These are phyloP conservation scores for Vitellaria paradoxa DNA, from an alignment of 179 eudicot genomes.

Conservation along the genomic window DNA sequence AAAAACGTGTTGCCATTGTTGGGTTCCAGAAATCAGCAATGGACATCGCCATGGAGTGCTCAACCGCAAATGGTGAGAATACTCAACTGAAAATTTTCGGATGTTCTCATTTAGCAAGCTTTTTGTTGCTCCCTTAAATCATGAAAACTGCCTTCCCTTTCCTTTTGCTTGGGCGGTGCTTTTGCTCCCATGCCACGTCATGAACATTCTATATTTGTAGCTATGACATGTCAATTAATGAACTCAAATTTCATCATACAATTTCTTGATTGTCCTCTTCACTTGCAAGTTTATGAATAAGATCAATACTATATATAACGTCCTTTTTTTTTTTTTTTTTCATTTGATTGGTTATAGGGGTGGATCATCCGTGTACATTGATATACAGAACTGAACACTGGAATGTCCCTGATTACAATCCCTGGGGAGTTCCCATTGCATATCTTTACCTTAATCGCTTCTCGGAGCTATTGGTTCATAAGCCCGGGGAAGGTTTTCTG, in stretches of 20 bases:
- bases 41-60: conserved; percentile 54
- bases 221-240: too few relatives aligned
- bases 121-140: too few relatives aligned
- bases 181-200: too few relatives aligned
- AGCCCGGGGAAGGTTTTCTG: conserved; percentile 57
- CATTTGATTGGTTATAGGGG: conserved; percentile 32
- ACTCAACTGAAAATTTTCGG: neutral
- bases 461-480: conserved; percentile 50
- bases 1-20: conserved; percentile 47
- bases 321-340: too few relatives aligned
- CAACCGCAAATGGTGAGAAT: conserved; percentile 39
- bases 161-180: too few relatives aligned
- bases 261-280: too few relatives aligned
- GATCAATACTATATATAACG: neutral
- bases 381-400: conserved; percentile 52
- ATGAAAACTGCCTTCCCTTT: too few relatives aligned
- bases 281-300: neutral
- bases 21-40: conserved; percentile 59
- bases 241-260: too few relatives aligned
- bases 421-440: conserved; percentile 45
- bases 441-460: conserved; percentile 48
- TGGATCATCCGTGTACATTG: conserved; percentile 52
- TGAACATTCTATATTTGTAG: too few relatives aligned
- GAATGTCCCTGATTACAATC: conserved; percentile 43
- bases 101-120: too few relatives aligned